phyloP scores from a whole-genome alignment of 768 basidiomycete species.

The Amanita rimosa region DNA sequence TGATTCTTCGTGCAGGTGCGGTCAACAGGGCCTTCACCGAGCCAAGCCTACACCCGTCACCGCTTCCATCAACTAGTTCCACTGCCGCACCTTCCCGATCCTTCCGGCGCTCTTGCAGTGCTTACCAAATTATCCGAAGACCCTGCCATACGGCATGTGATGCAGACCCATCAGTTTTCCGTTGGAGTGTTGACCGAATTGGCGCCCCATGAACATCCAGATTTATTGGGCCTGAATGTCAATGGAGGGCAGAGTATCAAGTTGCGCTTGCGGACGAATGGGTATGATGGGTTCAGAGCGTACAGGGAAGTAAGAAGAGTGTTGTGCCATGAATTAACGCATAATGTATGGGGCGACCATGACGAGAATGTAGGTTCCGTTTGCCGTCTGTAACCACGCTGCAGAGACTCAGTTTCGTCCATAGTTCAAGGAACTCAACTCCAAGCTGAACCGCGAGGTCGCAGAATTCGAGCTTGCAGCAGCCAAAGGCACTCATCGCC shows the following conservation, averaged over 20 bases:
- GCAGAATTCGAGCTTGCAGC: conserved; percentile 50
- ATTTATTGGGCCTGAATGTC: conserved; percentile 58
- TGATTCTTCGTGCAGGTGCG: conserved; percentile 34
- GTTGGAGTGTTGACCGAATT: conserved; percentile 68
- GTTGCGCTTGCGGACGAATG: conserved; percentile 56
- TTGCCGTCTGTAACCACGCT: neutral
- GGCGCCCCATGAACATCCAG: conserved; percentile 66
- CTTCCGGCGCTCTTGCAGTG: conserved; percentile 40
- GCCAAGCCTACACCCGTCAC: conserved; percentile 24
- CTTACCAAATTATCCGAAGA: conserved; percentile 55
- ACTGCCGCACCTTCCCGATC: conserved; percentile 53
- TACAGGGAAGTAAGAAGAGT: conserved; percentile 58
- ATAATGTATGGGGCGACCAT: conserved; percentile 66
- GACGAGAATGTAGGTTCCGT: conserved; percentile 52
- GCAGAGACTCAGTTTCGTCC: neutral
- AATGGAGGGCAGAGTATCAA: conserved; percentile 54
- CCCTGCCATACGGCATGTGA: conserved; percentile 57
- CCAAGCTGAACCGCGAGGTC: conserved; percentile 62
- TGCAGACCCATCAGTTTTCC: conserved; percentile 57
- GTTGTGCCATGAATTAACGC: conserved; percentile 68
- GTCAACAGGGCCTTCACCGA: conserved; percentile 31
- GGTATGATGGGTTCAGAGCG: conserved; percentile 59
- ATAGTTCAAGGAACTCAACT: conserved; percentile 71
- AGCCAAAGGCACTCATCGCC: conserved; percentile 40
- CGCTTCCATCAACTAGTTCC: conserved; percentile 57